Base-by-base conservation (phyloP, 257 asterid species). In the Euphrasia confusa region DNA sequence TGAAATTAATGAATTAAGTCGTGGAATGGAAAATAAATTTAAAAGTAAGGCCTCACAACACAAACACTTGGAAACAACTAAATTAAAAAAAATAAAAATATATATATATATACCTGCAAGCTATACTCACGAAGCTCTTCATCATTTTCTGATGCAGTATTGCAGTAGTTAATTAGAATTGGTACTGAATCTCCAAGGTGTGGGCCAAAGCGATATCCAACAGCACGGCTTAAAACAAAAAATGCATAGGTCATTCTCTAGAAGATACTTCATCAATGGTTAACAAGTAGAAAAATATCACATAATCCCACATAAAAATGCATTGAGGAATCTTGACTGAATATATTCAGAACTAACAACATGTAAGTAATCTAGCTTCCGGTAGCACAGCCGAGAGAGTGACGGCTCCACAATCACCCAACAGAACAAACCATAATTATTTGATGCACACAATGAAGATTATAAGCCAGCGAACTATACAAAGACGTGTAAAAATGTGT, bases 171-270 rank as follows among this genome's bases (percentile, higher is more conserved):
- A 40, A 93, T 80, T 61, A 93, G 75, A 67, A 93, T 70, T 37
- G 97, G 96, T 70, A 93, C 96, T 15, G 97, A 75, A 56, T 93
- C 97, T 75, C 90, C 95, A 57, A 93, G 97, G 76, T 89, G 95
- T 50, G 96, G 88, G 71, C 99, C 97, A 81, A 93, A 93, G 69
- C 97, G 99, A 72, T 93, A 89, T 57, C 99, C 99, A 82, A 93
- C 97, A 71, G 97, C 89, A 72, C 97, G 97, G 71, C 99, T 93
- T 59, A 57, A 65, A 60, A 76, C 7, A 39, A 77, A 50, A 68
- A 57, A 47, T 9, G 14, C 68, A 65, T 6, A 27, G 17, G 52
- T 71, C 65, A 72, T 74, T 63, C 48, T 48, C 50, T 42, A 72
- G 7, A 39, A 24, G 40, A 65, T 60, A 30, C 37, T 60, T 27